Evolutionary conservation across 1,284 basidiomycete genomes (phyloP).

Genomic region (Moesziomyces antarcticus): DNA sequence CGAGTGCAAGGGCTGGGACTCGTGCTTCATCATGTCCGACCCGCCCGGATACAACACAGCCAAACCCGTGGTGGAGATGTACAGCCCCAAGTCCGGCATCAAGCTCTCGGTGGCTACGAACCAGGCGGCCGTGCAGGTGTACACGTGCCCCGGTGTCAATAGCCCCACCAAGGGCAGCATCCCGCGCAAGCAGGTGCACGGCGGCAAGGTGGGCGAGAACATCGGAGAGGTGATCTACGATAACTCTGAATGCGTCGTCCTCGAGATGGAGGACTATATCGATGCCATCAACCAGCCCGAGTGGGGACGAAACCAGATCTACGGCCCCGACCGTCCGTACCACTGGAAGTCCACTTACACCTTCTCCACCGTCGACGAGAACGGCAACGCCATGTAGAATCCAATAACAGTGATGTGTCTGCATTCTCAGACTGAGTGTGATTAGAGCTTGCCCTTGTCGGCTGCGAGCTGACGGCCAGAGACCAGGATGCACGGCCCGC

Average conservation of each 20-base stretch:
- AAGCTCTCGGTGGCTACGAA: conserved; percentile 50
- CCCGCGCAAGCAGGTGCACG: conserved; percentile 59
- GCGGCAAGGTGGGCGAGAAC: conserved; percentile 51
- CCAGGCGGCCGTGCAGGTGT: conserved; percentile 58
- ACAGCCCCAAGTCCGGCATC: conserved; percentile 55
- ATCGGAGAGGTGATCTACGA: conserved; percentile 52
- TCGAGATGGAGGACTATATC: conserved; percentile 62
- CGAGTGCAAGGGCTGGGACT: conserved; percentile 60
- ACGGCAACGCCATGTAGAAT: conserved; percentile 23
- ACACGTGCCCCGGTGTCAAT: conserved; percentile 53
- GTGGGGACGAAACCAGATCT: conserved; percentile 58
- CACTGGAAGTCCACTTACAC: conserved; percentile 58
- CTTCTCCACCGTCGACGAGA: conserved; percentile 49
- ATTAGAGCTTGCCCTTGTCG: conserved; percentile 56
- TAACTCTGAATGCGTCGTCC: conserved; percentile 55
- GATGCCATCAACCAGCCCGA: conserved; percentile 58
- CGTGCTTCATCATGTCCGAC: conserved; percentile 55
- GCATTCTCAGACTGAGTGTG: not conserved
- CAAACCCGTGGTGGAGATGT: conserved; percentile 53
- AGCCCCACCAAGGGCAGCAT: conserved; percentile 49
- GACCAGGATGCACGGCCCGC: conserved; percentile 64
- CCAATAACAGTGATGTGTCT: no score
- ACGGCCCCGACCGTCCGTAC: conserved; percentile 52
- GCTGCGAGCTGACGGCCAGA: conserved; percentile 58
- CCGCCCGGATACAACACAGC: conserved; percentile 46